Evolutionary conservation across 139 green algal species (phyloP).

Genomic region (Closterium sp.): DNA sequence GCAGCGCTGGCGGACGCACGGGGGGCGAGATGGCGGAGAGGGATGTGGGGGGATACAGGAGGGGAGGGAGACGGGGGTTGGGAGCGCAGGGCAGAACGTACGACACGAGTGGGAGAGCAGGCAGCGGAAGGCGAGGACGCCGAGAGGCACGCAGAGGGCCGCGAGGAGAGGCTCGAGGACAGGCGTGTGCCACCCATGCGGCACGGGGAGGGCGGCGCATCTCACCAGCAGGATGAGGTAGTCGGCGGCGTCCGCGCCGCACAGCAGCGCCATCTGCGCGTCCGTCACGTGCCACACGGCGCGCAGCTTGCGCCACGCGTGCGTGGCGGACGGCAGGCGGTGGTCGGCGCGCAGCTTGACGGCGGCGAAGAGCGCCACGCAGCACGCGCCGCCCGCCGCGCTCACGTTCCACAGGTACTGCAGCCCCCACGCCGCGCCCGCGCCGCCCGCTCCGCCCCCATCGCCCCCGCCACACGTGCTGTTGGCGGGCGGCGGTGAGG

Average conservation of each 20-base stretch:
- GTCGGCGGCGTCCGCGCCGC: slow-evolving; percentile 40
- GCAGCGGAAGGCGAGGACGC: too few species aligned
- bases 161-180: too few species aligned
- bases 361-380: slow-evolving; percentile 36
- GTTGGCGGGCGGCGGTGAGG: background rate
- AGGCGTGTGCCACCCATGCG: too few species aligned
- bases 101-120: too few species aligned
- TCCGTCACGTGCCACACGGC: slow-evolving; percentile 34
- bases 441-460: background rate
- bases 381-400: slow-evolving; percentile 13
- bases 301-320: slow-evolving; percentile 35
- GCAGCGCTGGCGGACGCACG: background rate
- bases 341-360: slow-evolving; percentile 42
- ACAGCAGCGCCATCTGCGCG: slow-evolving; percentile 32
- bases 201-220: too few species aligned
- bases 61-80: too few species aligned
- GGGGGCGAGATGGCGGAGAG: background rate
- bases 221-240: slow-evolving; percentile 37
- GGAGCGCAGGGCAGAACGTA: too few species aligned
- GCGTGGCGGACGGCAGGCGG: slow-evolving; percentile 6
- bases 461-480: background rate
- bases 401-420: slow-evolving; percentile 36
- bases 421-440: background rate
- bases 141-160: too few species aligned
- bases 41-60: background rate